phyloP scores from a whole-genome alignment of 768 basidiomycete genomes.

The Termitomyces sp. region DNA sequence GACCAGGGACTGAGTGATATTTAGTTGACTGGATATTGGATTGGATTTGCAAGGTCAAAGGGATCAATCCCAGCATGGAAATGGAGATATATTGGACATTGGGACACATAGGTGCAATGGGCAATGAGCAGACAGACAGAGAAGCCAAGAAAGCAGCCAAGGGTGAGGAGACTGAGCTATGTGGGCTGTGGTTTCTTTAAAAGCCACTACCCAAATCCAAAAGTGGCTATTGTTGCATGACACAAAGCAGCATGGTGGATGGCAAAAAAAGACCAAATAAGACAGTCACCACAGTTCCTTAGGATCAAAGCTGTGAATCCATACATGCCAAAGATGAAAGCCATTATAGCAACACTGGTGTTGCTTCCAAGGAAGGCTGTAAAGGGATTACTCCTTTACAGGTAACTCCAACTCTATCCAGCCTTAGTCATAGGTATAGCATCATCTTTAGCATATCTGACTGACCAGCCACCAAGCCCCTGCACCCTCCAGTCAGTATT shows the following conservation, averaged over 20 bases:
- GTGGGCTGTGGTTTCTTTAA: not conserved
- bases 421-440: no score
- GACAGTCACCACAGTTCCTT: not conserved
- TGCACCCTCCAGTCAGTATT: no score
- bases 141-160: not conserved
- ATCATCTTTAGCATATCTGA: no score
- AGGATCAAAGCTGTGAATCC: slow-evolving; percentile 10
- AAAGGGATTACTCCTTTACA: no score
- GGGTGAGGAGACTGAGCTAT: not conserved
- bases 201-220: not conserved
- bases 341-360: slow-evolving; percentile 10
- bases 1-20: not conserved
- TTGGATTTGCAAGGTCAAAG: not conserved
- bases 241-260: not conserved
- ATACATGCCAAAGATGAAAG: slow-evolving; percentile 10
- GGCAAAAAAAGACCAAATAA: not conserved
- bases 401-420: no score
- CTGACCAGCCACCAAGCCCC: no score
- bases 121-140: not conserved
- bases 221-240: not conserved
- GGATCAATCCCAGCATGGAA: not conserved
- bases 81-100: not conserved
- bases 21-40: not conserved
- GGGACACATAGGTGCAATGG: not conserved
- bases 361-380: slow-evolving; percentile 10